A percentile compares a stretch with the other conserved stretches of the same genome.
Evolutionary conservation across 2,329 filamentous ascomycete species (phyloP).

Genomic region (Ascosphaera apis): DNA sequence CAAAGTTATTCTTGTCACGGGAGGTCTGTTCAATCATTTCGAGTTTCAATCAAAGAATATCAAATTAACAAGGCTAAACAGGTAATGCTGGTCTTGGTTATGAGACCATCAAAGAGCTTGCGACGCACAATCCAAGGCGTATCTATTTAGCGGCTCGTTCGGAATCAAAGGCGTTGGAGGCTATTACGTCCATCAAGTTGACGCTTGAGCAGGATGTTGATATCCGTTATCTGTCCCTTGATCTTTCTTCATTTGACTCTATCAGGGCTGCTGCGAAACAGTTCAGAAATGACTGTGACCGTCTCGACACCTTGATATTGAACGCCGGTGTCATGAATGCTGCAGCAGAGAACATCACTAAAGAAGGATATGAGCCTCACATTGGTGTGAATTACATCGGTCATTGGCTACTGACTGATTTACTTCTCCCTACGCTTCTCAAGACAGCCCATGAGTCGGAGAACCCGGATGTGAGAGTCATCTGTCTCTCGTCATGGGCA

Average conservation of each 20-base stretch:
- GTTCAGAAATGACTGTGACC: conserved; percentile 18
- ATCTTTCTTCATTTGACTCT: conserved; percentile 27
- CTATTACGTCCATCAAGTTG: conserved; percentile 20
- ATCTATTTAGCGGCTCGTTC: conserved; percentile 33
- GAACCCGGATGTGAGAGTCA: conserved; percentile 13
- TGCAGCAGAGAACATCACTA: conserved; percentile 13
- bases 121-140: conserved; percentile 27
- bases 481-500: conserved; percentile 17
- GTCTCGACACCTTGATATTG: conserved; percentile 23
- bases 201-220: conserved; percentile 10
- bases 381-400: conserved; percentile 25
- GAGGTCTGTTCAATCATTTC: conserved; percentile 15
- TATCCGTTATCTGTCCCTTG: conserved; percentile 24
- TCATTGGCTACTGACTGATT: conserved; percentile 22
- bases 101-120: conserved; percentile 25
- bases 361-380: conserved; percentile 22
- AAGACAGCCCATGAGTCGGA: conserved; percentile 11
- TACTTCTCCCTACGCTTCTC: conserved; percentile 19
- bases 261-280: conserved; percentile 21
- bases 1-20: conserved; percentile 29
- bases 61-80: conserved; percentile 5
- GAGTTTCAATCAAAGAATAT: no score
- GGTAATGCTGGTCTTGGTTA: conserved; percentile 25
- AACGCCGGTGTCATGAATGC: conserved; percentile 26
- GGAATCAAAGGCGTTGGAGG: conserved; percentile 18